Percentiles rank a stretch among this genome's conserved stretches.
Evolutionary conservation across 106 monocot species (phyloP).

Genomic region (Apostasia ramifera): DNA sequence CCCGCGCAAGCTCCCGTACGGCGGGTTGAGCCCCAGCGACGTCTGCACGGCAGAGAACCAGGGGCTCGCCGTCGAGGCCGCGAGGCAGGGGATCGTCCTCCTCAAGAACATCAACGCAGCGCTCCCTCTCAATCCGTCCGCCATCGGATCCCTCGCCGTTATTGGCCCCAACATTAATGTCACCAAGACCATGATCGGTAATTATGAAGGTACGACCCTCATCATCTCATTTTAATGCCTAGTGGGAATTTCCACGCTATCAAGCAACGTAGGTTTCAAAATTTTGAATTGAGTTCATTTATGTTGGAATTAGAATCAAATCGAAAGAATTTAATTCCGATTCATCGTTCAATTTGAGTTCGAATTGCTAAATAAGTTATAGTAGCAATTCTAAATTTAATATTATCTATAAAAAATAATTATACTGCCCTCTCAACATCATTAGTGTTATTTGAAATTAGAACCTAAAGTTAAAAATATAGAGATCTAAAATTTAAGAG

Average conservation of each 20-base stretch:
- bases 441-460: too few relatives aligned
- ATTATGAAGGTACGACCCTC: conserved; percentile 65
- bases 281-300: neutral
- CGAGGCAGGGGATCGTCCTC: conserved; percentile 86
- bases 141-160: conserved; percentile 58
- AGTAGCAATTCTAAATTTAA: too few relatives aligned
- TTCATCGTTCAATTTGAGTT: too few relatives aligned
- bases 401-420: too few relatives aligned
- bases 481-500: too few relatives aligned
- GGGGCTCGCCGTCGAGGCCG: conserved; percentile 82
- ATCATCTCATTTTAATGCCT: neutral
- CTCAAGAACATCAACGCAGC: conserved; percentile 62
- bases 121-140: conserved; percentile 48
- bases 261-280: neutral
- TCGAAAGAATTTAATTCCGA: too few relatives aligned
- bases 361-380: too few relatives aligned
- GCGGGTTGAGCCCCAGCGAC: conserved; percentile 63
- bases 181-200: conserved; percentile 90
- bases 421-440: too few relatives aligned
- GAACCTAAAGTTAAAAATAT: too few relatives aligned
- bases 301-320: too few relatives aligned
- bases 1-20: conserved; percentile 55
- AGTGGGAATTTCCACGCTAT: neutral
- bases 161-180: conserved; percentile 95
- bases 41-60: conserved; percentile 73